phyloP scores from a whole-genome alignment of 164 flowering plant genomes.

The Stephania yunnanensis region DNA sequence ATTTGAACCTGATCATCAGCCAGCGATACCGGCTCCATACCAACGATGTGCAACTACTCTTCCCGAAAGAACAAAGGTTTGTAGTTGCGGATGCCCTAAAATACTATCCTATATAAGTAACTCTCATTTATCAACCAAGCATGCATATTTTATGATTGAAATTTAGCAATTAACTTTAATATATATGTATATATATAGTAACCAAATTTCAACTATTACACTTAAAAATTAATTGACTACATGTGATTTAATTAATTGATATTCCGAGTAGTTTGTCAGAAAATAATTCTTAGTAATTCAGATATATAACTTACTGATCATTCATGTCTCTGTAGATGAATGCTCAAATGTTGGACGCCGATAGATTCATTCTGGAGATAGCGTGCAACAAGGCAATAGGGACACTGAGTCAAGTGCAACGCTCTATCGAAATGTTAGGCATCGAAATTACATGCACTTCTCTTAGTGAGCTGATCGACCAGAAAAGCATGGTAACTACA shows the following conservation, averaged over 20 bases:
- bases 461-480: background rate
- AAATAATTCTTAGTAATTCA: too few species aligned
- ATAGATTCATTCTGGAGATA: constrained; percentile 5
- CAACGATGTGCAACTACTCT: background rate
- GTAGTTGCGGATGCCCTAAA: background rate
- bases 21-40: background rate
- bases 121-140: too few species aligned
- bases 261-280: too few species aligned
- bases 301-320: too few species aligned
- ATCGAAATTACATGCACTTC: background rate
- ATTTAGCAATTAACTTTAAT: background rate
- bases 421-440: constrained; percentile 3
- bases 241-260: background rate
- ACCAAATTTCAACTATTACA: background rate
- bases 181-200: too few species aligned
- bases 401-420: constrained; percentile 10
- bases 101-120: background rate
- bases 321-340: background rate
- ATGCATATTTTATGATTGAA: too few species aligned
- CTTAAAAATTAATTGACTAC: background rate
- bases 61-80: constrained; percentile 1
- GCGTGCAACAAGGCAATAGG: constrained; percentile 10
- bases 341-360: background rate
- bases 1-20: background rate
- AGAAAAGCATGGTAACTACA: constrained; percentile 1